Conservation (phyloP, 257 asterid genomes). For the Solanum corneliomulleri region DNA sequence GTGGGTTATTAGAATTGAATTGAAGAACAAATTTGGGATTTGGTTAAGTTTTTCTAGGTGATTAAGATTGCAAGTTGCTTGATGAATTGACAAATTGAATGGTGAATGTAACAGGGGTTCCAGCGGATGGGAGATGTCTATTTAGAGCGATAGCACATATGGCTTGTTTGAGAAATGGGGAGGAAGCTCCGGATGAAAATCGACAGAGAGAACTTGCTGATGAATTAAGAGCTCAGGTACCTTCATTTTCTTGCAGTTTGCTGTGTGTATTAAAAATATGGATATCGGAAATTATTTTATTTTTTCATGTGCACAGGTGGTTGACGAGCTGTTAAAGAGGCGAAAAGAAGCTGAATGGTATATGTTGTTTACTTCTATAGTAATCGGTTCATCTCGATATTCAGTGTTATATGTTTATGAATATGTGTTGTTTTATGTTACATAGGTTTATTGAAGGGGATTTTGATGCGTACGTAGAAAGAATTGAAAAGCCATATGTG, state of each 20-base stretch:
- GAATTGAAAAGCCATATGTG: slow-evolving; percentile 54
- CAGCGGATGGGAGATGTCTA: slow-evolving; percentile 75
- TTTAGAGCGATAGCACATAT: slow-evolving; percentile 77
- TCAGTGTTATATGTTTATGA: neutral
- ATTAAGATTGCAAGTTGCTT: neutral
- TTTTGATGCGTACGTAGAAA: slow-evolving; percentile 64
- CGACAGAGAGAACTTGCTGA: slow-evolving; percentile 72
- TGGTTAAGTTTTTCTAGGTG: neutral
- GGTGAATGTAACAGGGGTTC: slow-evolving; percentile 36
- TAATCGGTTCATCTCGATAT: neutral
- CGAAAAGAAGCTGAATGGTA: slow-evolving; percentile 79
- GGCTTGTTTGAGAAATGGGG: slow-evolving; percentile 65
- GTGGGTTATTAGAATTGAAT: neutral
- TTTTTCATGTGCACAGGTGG: slow-evolving; percentile 35
- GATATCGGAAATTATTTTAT: neutral
- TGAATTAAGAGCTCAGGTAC: slow-evolving; percentile 79
- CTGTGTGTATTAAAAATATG: neutral
- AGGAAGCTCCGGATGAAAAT: slow-evolving; percentile 57
- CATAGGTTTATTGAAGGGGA: slow-evolving; percentile 71
- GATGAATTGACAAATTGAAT: neutral
- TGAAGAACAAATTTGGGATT: neutral
- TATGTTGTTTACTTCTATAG: neutral
- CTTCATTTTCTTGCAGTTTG: neutral
- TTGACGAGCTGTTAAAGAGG: slow-evolving; percentile 69
- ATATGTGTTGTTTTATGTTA: neutral